phyloP scores from a whole-genome alignment of 108 stramenopile species.

The Mediolabrus comicus region DNA sequence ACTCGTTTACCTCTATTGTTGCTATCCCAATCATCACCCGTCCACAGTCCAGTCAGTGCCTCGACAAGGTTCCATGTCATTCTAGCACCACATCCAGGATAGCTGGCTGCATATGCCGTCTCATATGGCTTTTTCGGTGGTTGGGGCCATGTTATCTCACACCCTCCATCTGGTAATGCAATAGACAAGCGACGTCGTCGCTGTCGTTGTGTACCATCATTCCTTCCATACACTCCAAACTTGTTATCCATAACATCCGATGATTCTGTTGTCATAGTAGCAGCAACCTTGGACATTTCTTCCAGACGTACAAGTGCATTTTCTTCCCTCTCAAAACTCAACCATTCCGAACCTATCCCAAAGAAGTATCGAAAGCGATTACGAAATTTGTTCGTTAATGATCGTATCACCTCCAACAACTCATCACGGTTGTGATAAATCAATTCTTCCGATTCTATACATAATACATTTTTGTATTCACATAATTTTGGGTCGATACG shows the following conservation, averaged over 20 bases:
- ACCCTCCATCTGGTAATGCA: constrained; percentile 19
- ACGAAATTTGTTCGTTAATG: constrained; percentile 23
- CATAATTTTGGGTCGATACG: constrained; percentile 10
- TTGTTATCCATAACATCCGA: constrained; percentile 13
- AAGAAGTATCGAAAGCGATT: constrained; percentile 25
- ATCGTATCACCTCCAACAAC: constrained; percentile 15
- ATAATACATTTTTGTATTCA: constrained; percentile 41
- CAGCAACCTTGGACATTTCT: constrained; percentile 10
- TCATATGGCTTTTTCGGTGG: constrained; percentile 1
- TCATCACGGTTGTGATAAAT: constrained; percentile 21
- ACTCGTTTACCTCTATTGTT: constrained; percentile 24
- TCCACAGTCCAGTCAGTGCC: constrained; percentile 35
- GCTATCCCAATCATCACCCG: constrained; percentile 34
- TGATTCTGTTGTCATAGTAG: constrained; percentile 11
- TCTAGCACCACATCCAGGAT: constrained; percentile 26
- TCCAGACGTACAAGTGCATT: constrained; percentile 14
- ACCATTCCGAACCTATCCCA: constrained; percentile 15
- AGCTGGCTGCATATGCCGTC: constrained; percentile 25
- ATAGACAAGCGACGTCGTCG: constrained; percentile 19
- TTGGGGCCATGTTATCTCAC: constrained; percentile 27
- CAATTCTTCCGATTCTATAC: constrained; percentile 37
- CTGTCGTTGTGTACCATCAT: neutral
- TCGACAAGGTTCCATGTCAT: constrained; percentile 37
- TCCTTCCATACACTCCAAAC: constrained; percentile 21
- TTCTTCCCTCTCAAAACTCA: neutral